Evolutionary conservation across 495 filamentous ascomycete genomes (phyloP), one percentile per base, ranked within the genome.

Genomic region (Lindgomyces ingoldianus): DNA sequence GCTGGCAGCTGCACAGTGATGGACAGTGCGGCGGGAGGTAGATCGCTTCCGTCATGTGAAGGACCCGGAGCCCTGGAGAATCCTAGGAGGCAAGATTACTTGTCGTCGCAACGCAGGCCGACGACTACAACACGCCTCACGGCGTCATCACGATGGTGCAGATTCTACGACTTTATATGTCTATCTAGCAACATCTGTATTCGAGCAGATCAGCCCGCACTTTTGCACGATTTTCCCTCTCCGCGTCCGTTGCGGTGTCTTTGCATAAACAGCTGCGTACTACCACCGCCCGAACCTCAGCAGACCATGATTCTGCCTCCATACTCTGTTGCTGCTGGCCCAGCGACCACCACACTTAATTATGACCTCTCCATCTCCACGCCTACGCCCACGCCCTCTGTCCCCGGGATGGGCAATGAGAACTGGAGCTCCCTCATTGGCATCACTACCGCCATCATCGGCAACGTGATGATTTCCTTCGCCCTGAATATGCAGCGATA

Each of bases 401-500:
- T 39, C 18, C 53, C 60, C 3, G 55, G 42, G 22, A 33, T 54
- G 12, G 56, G 26, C 27, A 14, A 14, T 16, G 70, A 56, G 27
- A 56, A 65, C 57, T 96, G 93, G 92, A 94, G 90, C 11, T 93
- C 91, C 0, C 77, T 97, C 59, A 98, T 98, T 69, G 94, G 94
- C 69, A 97, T 98, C 70, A 74, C 92, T 48, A 93, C 93, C 0
- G 93, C 94, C 41, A 91, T 98, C 72, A 80, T 84, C 49, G 94
- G 94, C 33, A 98, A 97, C 73, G 81, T 96, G 33, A 80, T 98
- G 56, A 98, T 98, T 39, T 95, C 93, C 3, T 82, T 98, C 56
- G 94, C 94, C 14, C 89, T 98, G 59, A 98, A 98, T 67, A 91
- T 94, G 48, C 94, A 98, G 74, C 90, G 95, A 54, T 97, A 97